These are phyloP conservation scores for Protomyces gravidus DNA, from an alignment of 1,139 yeast species.

Conservation along the genomic window DNA sequence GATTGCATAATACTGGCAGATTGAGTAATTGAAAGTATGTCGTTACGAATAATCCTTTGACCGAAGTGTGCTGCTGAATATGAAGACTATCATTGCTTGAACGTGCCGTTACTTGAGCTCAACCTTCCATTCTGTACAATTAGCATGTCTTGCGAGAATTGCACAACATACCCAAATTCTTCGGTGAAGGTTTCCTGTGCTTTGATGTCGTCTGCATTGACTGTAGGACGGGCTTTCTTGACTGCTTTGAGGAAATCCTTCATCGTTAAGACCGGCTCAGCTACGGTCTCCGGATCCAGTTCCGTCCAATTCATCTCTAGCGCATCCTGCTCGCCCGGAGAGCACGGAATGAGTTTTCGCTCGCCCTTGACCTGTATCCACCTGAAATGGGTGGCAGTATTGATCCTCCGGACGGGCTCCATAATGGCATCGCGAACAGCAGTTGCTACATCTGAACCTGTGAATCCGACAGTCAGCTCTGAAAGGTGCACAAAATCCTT, in stretches of 20 bases:
- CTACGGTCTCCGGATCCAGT: constrained; percentile 78
- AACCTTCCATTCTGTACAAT: not conserved
- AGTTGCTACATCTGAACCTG: constrained; percentile 96
- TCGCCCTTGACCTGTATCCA: constrained; percentile 45
- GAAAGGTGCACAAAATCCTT: constrained; percentile 76
- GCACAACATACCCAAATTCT: constrained; percentile 51
- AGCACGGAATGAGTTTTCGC: constrained; percentile 74
- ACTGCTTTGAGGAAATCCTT: constrained; percentile 93
- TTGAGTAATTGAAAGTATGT: too few relatives aligned
- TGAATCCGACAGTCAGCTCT: constrained; percentile 93
- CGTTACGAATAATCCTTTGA: too few relatives aligned
- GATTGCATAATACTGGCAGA: too few relatives aligned
- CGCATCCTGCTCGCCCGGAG: constrained; percentile 90
- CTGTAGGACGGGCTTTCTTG: constrained; percentile 90
- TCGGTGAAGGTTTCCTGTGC: constrained; percentile 84
- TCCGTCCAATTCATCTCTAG: constrained; percentile 91
- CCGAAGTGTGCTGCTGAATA: too few relatives aligned
- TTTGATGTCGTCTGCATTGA: constrained; percentile 72
- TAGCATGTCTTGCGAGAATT: not conserved
- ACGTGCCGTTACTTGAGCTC: too few relatives aligned
- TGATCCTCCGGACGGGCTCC: constrained; percentile 96
- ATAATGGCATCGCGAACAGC: constrained; percentile 95
- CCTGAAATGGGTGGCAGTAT: constrained; percentile 93
- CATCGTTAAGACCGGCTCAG: constrained; percentile 82
- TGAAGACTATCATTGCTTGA: too few relatives aligned